A percentile compares a stretch with the other conserved stretches of the same genome.
Evolutionary conservation across 805 yeast species (phyloP).

Genomic region (Lipomyces spencermartinsiae): DNA sequence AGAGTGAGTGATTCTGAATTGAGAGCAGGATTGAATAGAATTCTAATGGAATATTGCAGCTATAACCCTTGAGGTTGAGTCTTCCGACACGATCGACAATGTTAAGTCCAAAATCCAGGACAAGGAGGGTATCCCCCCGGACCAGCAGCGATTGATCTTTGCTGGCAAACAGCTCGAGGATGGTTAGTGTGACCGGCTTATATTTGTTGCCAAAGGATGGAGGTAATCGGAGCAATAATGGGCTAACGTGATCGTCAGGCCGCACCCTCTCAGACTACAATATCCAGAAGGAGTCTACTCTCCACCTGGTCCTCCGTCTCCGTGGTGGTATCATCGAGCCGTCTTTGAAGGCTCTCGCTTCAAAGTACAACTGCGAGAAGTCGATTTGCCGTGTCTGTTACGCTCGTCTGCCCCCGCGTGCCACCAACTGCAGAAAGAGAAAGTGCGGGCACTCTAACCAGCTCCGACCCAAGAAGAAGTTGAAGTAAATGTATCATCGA

Average conservation of each 20-base stretch:
- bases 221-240: not conserved
- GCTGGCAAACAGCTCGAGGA: constrained; percentile 99
- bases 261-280: constrained; percentile 99
- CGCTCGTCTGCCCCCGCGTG: constrained; percentile 99
- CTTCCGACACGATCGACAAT: constrained; percentile 98
- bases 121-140: constrained; percentile 99
- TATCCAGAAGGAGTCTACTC: constrained; percentile 99
- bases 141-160: constrained; percentile 98
- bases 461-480: constrained; percentile 85
- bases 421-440: constrained; percentile 99
- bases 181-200: constrained; percentile 29
- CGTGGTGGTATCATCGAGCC: constrained; percentile 99
- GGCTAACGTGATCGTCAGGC: constrained; percentile 53
- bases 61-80: constrained; percentile 98
- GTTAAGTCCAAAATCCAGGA: constrained; percentile 98
- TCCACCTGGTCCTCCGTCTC: constrained; percentile 94
- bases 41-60: constrained; percentile 17
- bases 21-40: not conserved
- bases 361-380: constrained; percentile 99
- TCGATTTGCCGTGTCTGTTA: constrained; percentile 99
- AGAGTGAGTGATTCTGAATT: constrained; percentile 40
- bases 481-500: constrained; percentile 62
- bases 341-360: constrained; percentile 97
- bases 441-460: constrained; percentile 99
- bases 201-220: not conserved